phyloP scores from a whole-genome alignment of 208 protist genomes.

The Acanthamoeba rhysodes region DNA sequence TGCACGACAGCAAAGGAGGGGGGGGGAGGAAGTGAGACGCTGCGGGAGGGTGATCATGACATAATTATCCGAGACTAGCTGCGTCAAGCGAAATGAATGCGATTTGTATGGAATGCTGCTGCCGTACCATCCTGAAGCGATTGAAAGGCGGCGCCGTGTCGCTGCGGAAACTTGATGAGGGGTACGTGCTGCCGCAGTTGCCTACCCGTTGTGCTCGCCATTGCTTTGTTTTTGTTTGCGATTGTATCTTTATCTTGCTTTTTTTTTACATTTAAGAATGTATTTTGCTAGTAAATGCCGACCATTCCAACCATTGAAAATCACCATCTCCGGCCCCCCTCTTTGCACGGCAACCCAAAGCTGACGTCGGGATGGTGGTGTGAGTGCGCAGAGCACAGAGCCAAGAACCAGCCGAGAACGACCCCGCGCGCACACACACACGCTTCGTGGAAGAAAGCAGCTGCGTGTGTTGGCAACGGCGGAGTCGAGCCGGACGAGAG shows the following conservation, averaged over 20 bases:
- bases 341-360: background rate
- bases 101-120: too few relatives aligned
- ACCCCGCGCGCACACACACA: background rate
- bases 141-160: background rate
- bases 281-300: background rate
- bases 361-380: background rate
- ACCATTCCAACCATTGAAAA: too few relatives aligned
- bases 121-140: slow-evolving; percentile 4
- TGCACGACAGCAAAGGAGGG: background rate
- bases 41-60: too few relatives aligned
- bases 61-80: background rate
- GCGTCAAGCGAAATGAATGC: background rate
- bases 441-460: too few relatives aligned
- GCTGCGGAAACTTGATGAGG: slow-evolving; percentile 42
- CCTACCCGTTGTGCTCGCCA: background rate
- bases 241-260: background rate
- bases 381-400: background rate
- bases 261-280: background rate
- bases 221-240: background rate
- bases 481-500: too few relatives aligned
- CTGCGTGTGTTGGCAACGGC: too few relatives aligned
- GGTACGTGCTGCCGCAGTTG: slow-evolving; percentile 41
- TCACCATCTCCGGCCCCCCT: background rate
- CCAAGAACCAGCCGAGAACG: background rate
- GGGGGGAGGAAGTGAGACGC: background rate